phyloP scores from a whole-genome alignment of 352 stramenopile genomes.

The Blastocystis sp. region DNA sequence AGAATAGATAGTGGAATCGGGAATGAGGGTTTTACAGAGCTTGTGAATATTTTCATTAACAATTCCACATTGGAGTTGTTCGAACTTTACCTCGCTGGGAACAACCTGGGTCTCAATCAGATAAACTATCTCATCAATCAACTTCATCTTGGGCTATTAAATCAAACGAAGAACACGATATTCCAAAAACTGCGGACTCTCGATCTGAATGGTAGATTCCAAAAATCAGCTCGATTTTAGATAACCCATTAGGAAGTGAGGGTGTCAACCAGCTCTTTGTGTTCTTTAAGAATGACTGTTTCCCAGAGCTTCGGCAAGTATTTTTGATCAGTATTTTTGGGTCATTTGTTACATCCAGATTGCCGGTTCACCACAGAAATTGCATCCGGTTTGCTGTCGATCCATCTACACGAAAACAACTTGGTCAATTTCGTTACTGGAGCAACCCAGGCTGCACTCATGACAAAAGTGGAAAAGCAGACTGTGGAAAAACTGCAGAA shows the following conservation, averaged over 20 bases:
- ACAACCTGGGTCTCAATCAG: background rate
- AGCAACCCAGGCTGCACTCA: background rate
- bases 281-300: background rate
- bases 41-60: constrained; percentile 20
- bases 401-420: constrained; percentile 43
- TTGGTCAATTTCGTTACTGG: constrained; percentile 2
- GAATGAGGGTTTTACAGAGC: constrained; percentile 11
- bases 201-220: background rate
- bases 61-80: background rate
- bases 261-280: constrained; percentile 30
- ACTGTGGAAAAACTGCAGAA: background rate
- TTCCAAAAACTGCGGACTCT: constrained; percentile 24
- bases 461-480: background rate
- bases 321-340: background rate
- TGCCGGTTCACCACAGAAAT: background rate
- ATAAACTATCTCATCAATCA: constrained; percentile 42
- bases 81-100: background rate
- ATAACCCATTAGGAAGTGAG: background rate
- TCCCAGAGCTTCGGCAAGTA: background rate
- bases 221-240: background rate
- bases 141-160: background rate
- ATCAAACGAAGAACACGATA: background rate
- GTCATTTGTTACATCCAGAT: background rate
- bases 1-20: background rate
- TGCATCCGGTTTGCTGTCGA: background rate